Evolutionary conservation across 2,329 filamentous ascomycete species (phyloP).

Genomic region (Beauveria australis): DNA sequence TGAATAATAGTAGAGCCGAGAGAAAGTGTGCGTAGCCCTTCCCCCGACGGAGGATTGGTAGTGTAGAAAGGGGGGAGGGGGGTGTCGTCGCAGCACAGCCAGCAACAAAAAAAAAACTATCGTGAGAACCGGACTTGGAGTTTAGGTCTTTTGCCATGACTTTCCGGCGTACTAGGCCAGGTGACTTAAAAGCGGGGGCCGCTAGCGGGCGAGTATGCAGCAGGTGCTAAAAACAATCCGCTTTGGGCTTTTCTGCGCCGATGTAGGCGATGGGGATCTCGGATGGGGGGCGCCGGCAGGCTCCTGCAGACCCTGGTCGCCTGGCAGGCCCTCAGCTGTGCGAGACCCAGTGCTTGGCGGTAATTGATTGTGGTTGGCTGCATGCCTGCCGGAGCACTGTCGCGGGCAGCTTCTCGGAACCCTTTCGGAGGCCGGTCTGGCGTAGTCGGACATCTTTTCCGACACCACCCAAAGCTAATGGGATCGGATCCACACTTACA

Average conservation of each 20-base stretch:
- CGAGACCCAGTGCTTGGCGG: neutral
- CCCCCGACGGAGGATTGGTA: neutral
- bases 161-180: conserved; percentile 7
- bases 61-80: neutral
- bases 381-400: neutral
- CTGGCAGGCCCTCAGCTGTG: neutral
- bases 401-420: neutral
- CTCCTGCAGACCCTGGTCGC: neutral
- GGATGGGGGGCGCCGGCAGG: conserved; percentile 1
- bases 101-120: conserved; percentile 2
- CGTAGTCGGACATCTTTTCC: neutral
- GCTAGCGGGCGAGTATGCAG: conserved; percentile 4
- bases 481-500: conserved; percentile 12
- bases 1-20: neutral
- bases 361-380: neutral
- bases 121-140: conserved; percentile 9
- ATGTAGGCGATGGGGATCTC: conserved; percentile 12
- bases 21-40: neutral
- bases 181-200: conserved; percentile 2
- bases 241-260: conserved; percentile 6
- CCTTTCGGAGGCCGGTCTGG: neutral
- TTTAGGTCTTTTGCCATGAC: conserved; percentile 1
- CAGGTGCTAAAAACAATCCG: conserved; percentile 4
- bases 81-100: neutral
- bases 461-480: neutral